Conservation (phyloP, 139 green algal genomes). For the Picochlorum sp. region DNA sequence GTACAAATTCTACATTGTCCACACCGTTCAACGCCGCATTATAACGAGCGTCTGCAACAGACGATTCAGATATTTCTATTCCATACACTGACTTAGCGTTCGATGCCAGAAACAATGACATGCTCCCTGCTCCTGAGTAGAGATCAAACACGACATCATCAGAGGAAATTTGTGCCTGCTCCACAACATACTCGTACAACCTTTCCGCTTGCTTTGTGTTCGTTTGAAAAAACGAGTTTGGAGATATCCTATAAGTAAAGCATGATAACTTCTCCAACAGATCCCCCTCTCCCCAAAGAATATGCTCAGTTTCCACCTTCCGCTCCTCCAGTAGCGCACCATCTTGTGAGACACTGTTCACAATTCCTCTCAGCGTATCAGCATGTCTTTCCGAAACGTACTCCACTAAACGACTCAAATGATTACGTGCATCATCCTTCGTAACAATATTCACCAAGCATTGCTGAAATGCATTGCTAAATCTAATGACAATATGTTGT, state of each 20-base stretch:
- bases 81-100: slow-evolving; percentile 37
- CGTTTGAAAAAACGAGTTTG: slow-evolving; percentile 82
- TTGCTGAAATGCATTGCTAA: slow-evolving; percentile 8
- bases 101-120: slow-evolving; percentile 64
- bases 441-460: slow-evolving; percentile 26
- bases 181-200: slow-evolving; percentile 54
- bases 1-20: slow-evolving; percentile 57
- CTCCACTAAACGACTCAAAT: slow-evolving; percentile 24
- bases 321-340: slow-evolving; percentile 8
- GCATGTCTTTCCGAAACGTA: background rate
- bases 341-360: slow-evolving; percentile 33
- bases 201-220: slow-evolving; percentile 69
- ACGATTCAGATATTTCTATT: slow-evolving; percentile 34
- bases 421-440: slow-evolving; percentile 5
- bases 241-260: slow-evolving; percentile 58
- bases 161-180: slow-evolving; percentile 13
- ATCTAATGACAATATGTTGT: slow-evolving; percentile 35
- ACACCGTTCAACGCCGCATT: slow-evolving; percentile 74
- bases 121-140: slow-evolving; percentile 81
- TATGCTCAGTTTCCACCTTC: slow-evolving; percentile 8
- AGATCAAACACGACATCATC: slow-evolving; percentile 71
- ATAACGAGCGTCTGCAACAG: slow-evolving; percentile 41
- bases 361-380: slow-evolving; percentile 18
- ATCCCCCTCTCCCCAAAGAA: slow-evolving; percentile 8
- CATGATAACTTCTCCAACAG: slow-evolving; percentile 44